These are phyloP conservation scores for Salvia splendens DNA, from an alignment of 257 asterid species.

Conservation along the genomic window DNA sequence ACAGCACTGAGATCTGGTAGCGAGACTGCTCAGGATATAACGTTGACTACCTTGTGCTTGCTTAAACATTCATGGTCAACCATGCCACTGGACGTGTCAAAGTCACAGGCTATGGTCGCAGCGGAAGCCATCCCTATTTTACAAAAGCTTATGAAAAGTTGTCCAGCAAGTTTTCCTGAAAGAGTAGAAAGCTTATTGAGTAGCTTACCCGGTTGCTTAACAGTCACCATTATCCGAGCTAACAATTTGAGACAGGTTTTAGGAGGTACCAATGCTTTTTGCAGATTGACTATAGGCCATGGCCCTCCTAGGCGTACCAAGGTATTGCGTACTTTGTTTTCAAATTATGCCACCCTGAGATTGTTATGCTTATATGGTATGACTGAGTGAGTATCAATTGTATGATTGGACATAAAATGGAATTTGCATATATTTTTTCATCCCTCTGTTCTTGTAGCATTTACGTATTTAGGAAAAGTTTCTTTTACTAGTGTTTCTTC, in stretches of 20 bases:
- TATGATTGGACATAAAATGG: constrained; percentile 7
- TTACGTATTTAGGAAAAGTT: background rate
- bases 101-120: constrained; percentile 73
- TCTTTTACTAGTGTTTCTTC: background rate
- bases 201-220: constrained; percentile 83
- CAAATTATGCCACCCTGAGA: background rate
- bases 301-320: constrained; percentile 82
- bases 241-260: constrained; percentile 64
- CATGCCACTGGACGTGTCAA: constrained; percentile 74
- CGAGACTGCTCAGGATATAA: constrained; percentile 70
- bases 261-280: constrained; percentile 80
- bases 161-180: constrained; percentile 71
- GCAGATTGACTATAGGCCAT: constrained; percentile 64
- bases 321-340: constrained; percentile 44
- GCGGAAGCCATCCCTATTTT: constrained; percentile 84
- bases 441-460: background rate
- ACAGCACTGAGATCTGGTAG: constrained; percentile 67
- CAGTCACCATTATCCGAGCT: constrained; percentile 69
- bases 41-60: constrained; percentile 62
- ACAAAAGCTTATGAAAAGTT: constrained; percentile 63
- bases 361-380: constrained; percentile 7
- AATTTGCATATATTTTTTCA: constrained; percentile 3
- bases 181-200: constrained; percentile 71
- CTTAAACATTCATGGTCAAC: constrained; percentile 80
- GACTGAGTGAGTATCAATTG: background rate